Conservation (phyloP, 495 filamentous ascomycete species). For the Penicillium parvum region DNA sequence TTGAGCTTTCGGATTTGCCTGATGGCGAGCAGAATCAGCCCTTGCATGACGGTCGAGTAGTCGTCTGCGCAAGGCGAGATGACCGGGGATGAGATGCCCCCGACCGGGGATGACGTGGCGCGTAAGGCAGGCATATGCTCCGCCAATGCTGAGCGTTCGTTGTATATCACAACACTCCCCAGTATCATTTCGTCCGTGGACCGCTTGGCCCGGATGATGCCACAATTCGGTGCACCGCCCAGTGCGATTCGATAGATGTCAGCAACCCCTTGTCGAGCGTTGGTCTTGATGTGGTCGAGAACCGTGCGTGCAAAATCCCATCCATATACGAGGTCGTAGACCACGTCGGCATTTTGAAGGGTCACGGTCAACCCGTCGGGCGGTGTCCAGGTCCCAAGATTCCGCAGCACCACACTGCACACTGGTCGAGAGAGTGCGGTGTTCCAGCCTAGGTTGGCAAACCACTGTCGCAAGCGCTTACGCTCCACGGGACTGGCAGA, state of each 20-base stretch:
- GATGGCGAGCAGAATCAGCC: slow-evolving; percentile 74
- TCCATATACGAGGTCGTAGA: slow-evolving; percentile 72
- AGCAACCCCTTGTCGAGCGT: slow-evolving; percentile 73
- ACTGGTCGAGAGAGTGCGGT: slow-evolving; percentile 57
- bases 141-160: slow-evolving; percentile 59
- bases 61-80: slow-evolving; percentile 66
- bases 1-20: slow-evolving; percentile 76
- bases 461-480: slow-evolving; percentile 59
- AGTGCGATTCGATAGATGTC: slow-evolving; percentile 79
- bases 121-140: slow-evolving; percentile 65
- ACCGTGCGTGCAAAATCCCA: slow-evolving; percentile 70
- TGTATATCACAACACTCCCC: slow-evolving; percentile 81
- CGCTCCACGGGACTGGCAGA: slow-evolving; percentile 53
- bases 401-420: slow-evolving; percentile 61
- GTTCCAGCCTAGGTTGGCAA: slow-evolving; percentile 69
- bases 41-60: slow-evolving; percentile 70
- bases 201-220: slow-evolving; percentile 76
- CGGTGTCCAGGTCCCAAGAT: slow-evolving; percentile 66
- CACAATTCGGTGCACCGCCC: slow-evolving; percentile 64
- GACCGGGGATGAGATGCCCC: slow-evolving; percentile 77
- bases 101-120: slow-evolving; percentile 43
- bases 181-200: slow-evolving; percentile 62
- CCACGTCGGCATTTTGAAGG: slow-evolving; percentile 58
- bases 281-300: slow-evolving; percentile 68
- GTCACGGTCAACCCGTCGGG: slow-evolving; percentile 69